Evolutionary conservation across 2,329 filamentous ascomycete genomes (phyloP), one percentile per base, ranked within the genome.

Genomic region (Teratosphaeria gauchensis): DNA sequence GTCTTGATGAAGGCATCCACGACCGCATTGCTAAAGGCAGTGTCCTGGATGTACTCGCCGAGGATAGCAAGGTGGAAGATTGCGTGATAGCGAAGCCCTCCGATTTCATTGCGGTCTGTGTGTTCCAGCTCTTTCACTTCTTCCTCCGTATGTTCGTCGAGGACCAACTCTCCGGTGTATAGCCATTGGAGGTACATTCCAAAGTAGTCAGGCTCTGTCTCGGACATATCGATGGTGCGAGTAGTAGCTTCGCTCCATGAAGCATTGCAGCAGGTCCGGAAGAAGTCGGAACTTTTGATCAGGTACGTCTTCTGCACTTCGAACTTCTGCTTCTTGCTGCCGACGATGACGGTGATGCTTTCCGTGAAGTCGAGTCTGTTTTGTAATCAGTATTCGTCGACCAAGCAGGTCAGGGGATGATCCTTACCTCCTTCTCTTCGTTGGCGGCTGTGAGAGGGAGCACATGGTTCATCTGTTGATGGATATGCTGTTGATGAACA

Each of bases 151-250:
- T 60, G 33, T 7, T 42, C 51, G 9, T n/a, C 9, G 6, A 58
- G 14, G 12, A 59, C 57, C 31, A 65, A 3, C 4, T 56, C 54
- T 53, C 57, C 52, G 5, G 59, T 62, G 56, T 65, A 61, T 1
- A 65, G 59, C 62, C 62, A 65, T 24, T 63, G 60, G 1, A 63
- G 54, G 30, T 66, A 67, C 46, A 63, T 42, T 16, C 53, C 58
- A 24, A 64, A 65, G 21, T 35, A n/a, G 2, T 59, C 52, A 1
- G 56, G 30, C 7, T 59, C 42, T 6, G 54, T 21, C 6, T 63
- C 62, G 2, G 61, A 35, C 1, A 67, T 55, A 7, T 46, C 14
- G 21, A 66, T 56, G 8, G 42, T 53, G 11, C 57, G 56, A 4
- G 59, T 54, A 11, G 54, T 24, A 0, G 48, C 35, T 31, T 64